A percentile compares a stretch with the other conserved stretches of the same genome.
These are phyloP conservation scores for Aspergillus sclerotiicarbonarius DNA, from an alignment of 495 filamentous ascomycete species.

Conservation along the genomic window DNA sequence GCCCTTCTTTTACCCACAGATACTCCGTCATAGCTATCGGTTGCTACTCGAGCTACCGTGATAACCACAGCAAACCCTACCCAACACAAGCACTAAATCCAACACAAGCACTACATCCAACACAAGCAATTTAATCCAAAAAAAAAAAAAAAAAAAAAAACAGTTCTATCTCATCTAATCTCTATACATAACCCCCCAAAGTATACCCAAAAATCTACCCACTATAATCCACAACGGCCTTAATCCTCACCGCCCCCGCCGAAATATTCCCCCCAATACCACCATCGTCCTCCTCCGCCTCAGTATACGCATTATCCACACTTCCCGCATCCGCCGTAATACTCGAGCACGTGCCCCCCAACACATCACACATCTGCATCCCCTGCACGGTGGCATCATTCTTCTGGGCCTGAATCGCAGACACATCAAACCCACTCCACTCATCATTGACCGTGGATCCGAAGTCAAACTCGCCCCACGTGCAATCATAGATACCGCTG, in stretches of 20 bases:
- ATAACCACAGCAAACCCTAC: too few relatives aligned
- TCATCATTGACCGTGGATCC: constrained; percentile 33
- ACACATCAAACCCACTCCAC: constrained; percentile 47
- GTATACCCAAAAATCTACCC: constrained; percentile 10
- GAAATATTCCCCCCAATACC: constrained; percentile 36
- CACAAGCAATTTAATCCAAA: too few relatives aligned
- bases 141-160: too few relatives aligned
- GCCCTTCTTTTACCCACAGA: too few relatives aligned
- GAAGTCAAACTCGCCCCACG: constrained; percentile 48
- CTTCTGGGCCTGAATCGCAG: constrained; percentile 44
- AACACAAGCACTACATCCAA: too few relatives aligned
- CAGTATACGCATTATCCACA: constrained; percentile 35
- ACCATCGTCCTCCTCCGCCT: constrained; percentile 27
- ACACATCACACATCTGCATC: constrained; percentile 36
- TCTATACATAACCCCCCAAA: background rate
- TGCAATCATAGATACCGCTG: constrained; percentile 40
- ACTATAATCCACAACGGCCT: constrained; percentile 31
- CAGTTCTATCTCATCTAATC: background rate
- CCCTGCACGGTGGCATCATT: constrained; percentile 33
- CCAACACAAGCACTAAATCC: too few relatives aligned
- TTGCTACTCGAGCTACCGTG: too few relatives aligned
- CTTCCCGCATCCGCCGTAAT: constrained; percentile 30
- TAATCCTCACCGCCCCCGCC: constrained; percentile 31
- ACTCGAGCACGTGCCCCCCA: constrained; percentile 31
- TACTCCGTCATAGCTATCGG: too few relatives aligned